Evolutionary conservation across 2,329 filamentous ascomycete species (phyloP).

Genomic region (Aspergillus sergii): DNA sequence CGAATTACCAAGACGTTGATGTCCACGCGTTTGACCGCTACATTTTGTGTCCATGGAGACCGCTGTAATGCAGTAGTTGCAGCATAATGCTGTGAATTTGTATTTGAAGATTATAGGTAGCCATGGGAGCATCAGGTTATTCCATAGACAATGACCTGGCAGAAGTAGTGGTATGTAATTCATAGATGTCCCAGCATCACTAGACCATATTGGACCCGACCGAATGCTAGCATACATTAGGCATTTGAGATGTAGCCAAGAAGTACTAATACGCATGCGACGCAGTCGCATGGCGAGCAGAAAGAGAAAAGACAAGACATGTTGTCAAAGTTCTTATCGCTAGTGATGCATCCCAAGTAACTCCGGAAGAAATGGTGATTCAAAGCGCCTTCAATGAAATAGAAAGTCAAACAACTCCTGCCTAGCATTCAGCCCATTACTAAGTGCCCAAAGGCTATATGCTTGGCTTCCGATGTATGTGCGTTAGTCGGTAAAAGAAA

Average conservation of each 20-base stretch:
- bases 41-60: background rate
- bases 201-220: background rate
- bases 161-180: background rate
- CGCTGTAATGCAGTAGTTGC: background rate
- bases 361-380: constrained; percentile 4
- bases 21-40: background rate
- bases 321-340: constrained; percentile 4
- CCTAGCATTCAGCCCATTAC: too few relatives aligned
- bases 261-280: background rate
- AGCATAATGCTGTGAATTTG: background rate
- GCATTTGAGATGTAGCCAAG: background rate
- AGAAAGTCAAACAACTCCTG: background rate
- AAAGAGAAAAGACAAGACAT: background rate
- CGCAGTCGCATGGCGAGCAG: background rate
- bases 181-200: background rate
- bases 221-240: background rate
- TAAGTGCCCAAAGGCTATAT: background rate
- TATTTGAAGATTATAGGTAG: background rate
- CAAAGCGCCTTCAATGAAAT: background rate
- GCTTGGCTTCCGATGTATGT: background rate
- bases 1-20: background rate
- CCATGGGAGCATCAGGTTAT: background rate
- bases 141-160: background rate
- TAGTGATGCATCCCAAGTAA: constrained; percentile 5
- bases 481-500: background rate